Base-by-base conservation (phyloP, 495 filamentous ascomycete genomes). In the Aspergillus coremiiformis region DNA sequence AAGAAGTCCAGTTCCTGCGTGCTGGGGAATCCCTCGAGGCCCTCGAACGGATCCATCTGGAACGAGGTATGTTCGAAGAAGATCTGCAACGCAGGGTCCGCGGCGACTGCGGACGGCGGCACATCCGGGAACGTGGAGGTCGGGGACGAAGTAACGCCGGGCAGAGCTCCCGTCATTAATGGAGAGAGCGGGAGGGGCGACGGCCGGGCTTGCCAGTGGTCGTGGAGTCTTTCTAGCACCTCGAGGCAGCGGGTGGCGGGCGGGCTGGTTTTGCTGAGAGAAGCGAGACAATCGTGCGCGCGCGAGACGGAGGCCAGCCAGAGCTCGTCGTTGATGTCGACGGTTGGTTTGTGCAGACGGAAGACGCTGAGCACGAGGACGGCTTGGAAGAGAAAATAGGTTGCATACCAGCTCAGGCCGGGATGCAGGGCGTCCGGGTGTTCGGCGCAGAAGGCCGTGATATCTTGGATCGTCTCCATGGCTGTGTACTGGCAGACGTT, bases 331-430 rank as follows among this genome's bases (percentile, higher is more conserved):
- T 14, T 14, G 6, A 35, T 12, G 0, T n/a, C 32, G n/a, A 12
- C 10, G 2, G 32, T 5, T 1, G 11, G 32, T 35, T 35, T 15
- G 15, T 32, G 39, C n/a, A 63, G 50, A 44, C 51, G 33, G 21
- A 58, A 47, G 26, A 60, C 58, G 26, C 50, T 63, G 19, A 60
- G 50, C 8, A 60, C 54, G 14, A 63, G 24, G 4, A 49, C 49
- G 3, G 60, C 60, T 21, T 63, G 60, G 52, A 63, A 60, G 1
- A 60, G 23, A 39, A 58, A 63, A 52, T 60, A 60, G 1, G 52
- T 60, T 0, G 57, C 54, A 41, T 63, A 63, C 54, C 57, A 63
- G 19, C 49, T 58, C 2, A 58, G 22, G 3, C 60, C 47, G 2
- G 47, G 27, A 21, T 63, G 60, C 3, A 58, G 2, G 9, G 44